These are phyloP conservation scores for Chrysoporthe cubensis DNA, from an alignment of 2,329 filamentous ascomycete species.

Conservation along the genomic window DNA sequence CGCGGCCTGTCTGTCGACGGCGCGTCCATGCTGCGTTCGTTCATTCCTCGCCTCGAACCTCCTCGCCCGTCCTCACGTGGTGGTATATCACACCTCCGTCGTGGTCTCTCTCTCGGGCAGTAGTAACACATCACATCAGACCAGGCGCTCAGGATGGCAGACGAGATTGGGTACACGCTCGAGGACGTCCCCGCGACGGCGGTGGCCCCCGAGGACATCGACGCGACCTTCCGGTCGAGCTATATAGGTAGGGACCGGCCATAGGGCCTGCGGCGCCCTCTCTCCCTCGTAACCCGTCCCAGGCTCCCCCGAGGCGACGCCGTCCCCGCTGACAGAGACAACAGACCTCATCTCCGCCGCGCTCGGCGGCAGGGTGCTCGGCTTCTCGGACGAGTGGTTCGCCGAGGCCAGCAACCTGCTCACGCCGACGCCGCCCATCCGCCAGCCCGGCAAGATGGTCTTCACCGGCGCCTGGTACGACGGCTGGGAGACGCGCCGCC, in stretches of 20 bases:
- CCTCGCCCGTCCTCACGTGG: no score
- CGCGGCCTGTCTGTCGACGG: not conserved
- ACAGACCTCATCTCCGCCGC: slow-evolving; percentile 29
- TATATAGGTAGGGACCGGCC: slow-evolving; percentile 54
- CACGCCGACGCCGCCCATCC: slow-evolving; percentile 65
- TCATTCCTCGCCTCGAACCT: no score
- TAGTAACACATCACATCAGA: not conserved
- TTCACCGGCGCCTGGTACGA: slow-evolving; percentile 73
- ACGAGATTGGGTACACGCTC: slow-evolving; percentile 59
- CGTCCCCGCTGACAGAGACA: not conserved
- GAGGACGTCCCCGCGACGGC: slow-evolving; percentile 54
- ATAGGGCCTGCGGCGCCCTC: no score
- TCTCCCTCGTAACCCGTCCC: no score
- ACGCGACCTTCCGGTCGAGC: slow-evolving; percentile 63
- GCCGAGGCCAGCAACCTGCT: slow-evolving; percentile 67
- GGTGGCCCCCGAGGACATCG: slow-evolving; percentile 59
- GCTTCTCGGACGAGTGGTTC: slow-evolving; percentile 71
- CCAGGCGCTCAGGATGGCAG: slow-evolving; percentile 35
- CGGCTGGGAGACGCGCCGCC: slow-evolving; percentile 70
- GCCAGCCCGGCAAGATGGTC: slow-evolving; percentile 69
- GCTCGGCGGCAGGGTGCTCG: slow-evolving; percentile 63
- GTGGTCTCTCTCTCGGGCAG: not conserved
- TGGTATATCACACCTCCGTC: not conserved
- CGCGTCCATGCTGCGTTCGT: no score
- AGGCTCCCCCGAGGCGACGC: no score